Conservation (phyloP, 225 moss, liverwort and hornwort species). For the Sphagnum contortum region DNA sequence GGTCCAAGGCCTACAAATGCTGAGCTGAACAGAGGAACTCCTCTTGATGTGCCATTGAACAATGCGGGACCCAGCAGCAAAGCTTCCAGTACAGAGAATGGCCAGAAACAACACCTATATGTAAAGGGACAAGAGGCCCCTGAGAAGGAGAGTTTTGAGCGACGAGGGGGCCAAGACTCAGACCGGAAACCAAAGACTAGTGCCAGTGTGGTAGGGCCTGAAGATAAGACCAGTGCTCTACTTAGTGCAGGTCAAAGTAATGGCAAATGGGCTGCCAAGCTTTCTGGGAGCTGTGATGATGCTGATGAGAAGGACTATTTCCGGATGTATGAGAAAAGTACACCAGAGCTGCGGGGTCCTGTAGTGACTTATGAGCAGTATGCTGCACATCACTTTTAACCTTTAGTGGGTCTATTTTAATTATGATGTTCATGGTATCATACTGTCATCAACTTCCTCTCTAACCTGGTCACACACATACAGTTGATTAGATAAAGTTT, state of each 20-base stretch:
- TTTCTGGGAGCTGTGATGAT: slow-evolving; percentile 43
- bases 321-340: slow-evolving; percentile 58
- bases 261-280: slow-evolving; percentile 40
- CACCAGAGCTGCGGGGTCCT: slow-evolving; percentile 62
- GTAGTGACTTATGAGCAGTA: slow-evolving; percentile 65
- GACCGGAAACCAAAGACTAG: slow-evolving; percentile 42
- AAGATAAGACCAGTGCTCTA: slow-evolving; percentile 32
- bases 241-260: slow-evolving; percentile 38
- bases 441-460: background rate
- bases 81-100: slow-evolving; percentile 40
- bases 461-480: too few relatives aligned
- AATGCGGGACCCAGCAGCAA: slow-evolving; percentile 40
- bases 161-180: slow-evolving; percentile 27
- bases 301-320: slow-evolving; percentile 49
- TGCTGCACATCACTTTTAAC: slow-evolving; percentile 14
- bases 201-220: slow-evolving; percentile 62
- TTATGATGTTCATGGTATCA: background rate
- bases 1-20: slow-evolving; percentile 24
- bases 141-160: slow-evolving; percentile 49
- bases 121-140: slow-evolving; percentile 40
- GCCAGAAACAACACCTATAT: slow-evolving; percentile 38
- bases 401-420: background rate
- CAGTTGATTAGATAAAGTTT: too few relatives aligned
- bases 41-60: slow-evolving; percentile 34
- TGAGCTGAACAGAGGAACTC: slow-evolving; percentile 38